These are phyloP conservation scores for Fusarium subtropicale DNA, from an alignment of 2,329 filamentous ascomycete genomes.

Conservation along the genomic window DNA sequence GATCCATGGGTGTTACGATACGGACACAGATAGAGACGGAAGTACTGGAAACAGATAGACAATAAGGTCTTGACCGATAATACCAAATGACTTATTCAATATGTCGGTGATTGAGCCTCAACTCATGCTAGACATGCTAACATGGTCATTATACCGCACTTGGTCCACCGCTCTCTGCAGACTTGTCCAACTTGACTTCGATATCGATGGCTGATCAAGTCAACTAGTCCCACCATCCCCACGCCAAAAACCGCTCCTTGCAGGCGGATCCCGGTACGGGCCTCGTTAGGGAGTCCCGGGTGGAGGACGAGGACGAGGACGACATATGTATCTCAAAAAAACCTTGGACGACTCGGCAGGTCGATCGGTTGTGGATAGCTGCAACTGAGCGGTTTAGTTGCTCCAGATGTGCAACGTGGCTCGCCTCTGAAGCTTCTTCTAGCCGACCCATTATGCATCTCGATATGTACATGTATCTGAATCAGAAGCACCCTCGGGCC, in stretches of 20 bases:
- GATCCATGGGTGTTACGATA: constrained; percentile 12
- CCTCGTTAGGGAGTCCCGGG: constrained; percentile 31
- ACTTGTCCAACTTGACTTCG: constrained; percentile 14
- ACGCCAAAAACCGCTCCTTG: constrained; percentile 31
- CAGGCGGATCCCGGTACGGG: constrained; percentile 39
- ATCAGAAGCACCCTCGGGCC: constrained; percentile 44
- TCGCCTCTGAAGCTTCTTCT: constrained; percentile 47
- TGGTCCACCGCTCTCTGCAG: constrained; percentile 31
- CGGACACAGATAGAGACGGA: neutral
- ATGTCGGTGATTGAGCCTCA: neutral
- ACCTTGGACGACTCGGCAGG: constrained; percentile 37
- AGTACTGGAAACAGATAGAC: neutral
- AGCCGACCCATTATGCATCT: constrained; percentile 48
- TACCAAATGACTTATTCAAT: neutral
- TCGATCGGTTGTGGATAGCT: constrained; percentile 36
- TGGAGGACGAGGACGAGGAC: constrained; percentile 26
- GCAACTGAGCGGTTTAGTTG: constrained; percentile 49
- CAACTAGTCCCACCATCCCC: constrained; percentile 36
- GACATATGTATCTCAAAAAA: constrained; percentile 27
- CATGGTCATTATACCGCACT: constrained; percentile 3
- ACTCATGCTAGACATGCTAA: neutral
- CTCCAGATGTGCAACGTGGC: constrained; percentile 53
- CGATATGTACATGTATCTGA: constrained; percentile 13
- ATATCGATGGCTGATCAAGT: constrained; percentile 10
- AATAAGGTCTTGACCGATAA: neutral